A percentile compares a stretch with the other conserved stretches of the same genome.
Conservation (phyloP, 768 basidiomycete genomes). For the Boletus tomentosulus region DNA sequence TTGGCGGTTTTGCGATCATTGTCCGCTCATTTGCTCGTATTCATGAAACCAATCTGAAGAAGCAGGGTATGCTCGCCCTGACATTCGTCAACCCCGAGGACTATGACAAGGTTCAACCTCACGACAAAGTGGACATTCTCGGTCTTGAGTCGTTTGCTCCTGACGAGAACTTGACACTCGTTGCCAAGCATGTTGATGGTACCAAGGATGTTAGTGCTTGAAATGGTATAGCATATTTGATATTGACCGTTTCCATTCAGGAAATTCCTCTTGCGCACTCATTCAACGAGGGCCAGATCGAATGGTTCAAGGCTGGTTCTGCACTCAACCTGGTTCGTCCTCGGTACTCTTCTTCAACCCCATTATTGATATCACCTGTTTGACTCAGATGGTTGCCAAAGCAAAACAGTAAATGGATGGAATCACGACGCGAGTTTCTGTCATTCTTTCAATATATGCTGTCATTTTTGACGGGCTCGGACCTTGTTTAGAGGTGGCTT, state of each 20-base stretch:
- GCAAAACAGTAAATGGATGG: constrained; percentile 42
- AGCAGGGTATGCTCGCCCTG: constrained; percentile 97
- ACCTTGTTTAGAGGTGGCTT: not conserved
- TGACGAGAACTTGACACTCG: constrained; percentile 84
- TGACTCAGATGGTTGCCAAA: constrained; percentile 60
- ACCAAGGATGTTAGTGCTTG: constrained; percentile 50
- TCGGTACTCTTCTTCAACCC: constrained; percentile 2
- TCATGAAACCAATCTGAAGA: constrained; percentile 98
- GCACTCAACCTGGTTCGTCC: constrained; percentile 78
- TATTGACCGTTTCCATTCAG: constrained; percentile 31
- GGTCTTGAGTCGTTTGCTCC: constrained; percentile 88
- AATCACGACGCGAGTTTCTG: not conserved
- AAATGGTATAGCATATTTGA: not conserved
- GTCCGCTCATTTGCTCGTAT: constrained; percentile 96
- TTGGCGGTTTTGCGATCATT: constrained; percentile 94
- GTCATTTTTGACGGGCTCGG: not conserved
- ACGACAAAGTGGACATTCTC: constrained; percentile 84
- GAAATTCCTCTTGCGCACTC: constrained; percentile 82
- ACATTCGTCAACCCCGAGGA: constrained; percentile 90
- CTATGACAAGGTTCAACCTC: constrained; percentile 88
- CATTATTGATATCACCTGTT: not conserved
- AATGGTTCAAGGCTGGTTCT: constrained; percentile 98
- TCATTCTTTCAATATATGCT: not conserved
- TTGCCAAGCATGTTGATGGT: constrained; percentile 80
- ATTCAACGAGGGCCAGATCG: constrained; percentile 96